A percentile compares a stretch with the other conserved stretches of the same genome.
Conservation (phyloP, 2,329 filamentous ascomycete genomes). For the Trichoderma citrinoviride region DNA sequence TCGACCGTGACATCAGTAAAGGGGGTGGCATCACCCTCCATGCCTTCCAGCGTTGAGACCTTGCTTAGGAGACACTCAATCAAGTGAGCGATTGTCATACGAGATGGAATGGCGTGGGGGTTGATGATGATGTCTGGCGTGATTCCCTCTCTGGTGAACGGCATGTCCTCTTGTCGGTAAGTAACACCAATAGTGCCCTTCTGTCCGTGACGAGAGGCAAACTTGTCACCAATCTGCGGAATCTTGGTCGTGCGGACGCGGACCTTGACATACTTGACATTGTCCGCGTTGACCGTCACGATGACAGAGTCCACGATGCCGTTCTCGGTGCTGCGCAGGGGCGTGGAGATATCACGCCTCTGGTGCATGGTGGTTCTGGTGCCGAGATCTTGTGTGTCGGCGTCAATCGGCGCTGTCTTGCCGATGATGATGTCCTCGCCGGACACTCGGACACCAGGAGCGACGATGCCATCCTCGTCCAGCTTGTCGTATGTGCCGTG, state of each 20-base stretch:
- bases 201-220: conserved; percentile 97
- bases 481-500: conserved; percentile 97
- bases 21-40: conserved; percentile 95
- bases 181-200: conserved; percentile 99
- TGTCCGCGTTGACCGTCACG: conserved; percentile 91
- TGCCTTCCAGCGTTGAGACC: conserved; percentile 86
- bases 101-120: conserved; percentile 97
- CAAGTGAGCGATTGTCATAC: conserved; percentile 99
- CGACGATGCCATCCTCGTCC: conserved; percentile 92
- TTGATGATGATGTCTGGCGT: conserved; percentile 98
- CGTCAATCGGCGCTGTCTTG: conserved; percentile 92
- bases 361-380: conserved; percentile 86
- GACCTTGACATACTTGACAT: conserved; percentile 94
- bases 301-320: conserved; percentile 94
- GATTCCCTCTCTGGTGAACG: conserved; percentile 88
- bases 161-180: conserved; percentile 97
- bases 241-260: conserved; percentile 96
- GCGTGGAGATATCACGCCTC: conserved; percentile 94
- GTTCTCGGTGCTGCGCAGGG: conserved; percentile 90
- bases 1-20: conserved; percentile 98
- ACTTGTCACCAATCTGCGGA: conserved; percentile 98
- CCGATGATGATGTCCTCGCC: conserved; percentile 99
- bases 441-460: conserved; percentile 88
- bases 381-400: conserved; percentile 89
- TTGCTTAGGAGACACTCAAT: conserved; percentile 98